Evolutionary conservation across 192 early-diverging fungal genomes (phyloP).

Genomic region (Mortierella alpina): DNA sequence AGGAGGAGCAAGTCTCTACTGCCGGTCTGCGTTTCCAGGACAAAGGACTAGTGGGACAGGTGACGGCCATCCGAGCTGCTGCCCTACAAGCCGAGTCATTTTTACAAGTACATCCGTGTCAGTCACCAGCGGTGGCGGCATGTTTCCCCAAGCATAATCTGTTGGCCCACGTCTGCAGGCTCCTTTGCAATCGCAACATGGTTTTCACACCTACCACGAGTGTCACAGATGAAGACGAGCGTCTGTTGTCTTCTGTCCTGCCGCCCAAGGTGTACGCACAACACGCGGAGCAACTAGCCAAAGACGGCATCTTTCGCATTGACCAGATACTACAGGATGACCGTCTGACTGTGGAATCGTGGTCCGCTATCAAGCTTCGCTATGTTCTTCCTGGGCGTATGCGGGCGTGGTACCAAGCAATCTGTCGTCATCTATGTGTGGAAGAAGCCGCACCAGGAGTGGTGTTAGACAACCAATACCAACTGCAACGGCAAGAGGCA

Average conservation of each 20-base stretch:
- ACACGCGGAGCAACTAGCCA: neutral
- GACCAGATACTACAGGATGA: neutral
- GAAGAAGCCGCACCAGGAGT: too few species aligned
- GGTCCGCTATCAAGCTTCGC: neutral
- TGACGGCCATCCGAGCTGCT: neutral
- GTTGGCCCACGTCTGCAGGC: constrained; percentile 8
- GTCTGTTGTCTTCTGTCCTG: neutral
- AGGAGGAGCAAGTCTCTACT: constrained; percentile 7
- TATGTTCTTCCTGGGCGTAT: too few species aligned
- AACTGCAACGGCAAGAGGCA: too few species aligned
- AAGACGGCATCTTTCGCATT: neutral
- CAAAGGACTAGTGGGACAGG: constrained; percentile 8
- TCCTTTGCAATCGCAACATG: neutral
- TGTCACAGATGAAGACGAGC: neutral
- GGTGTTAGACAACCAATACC: too few species aligned
- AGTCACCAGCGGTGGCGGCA: neutral
- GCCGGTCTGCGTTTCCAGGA: neutral
- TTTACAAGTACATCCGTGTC: neutral
- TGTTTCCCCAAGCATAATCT: constrained; percentile 6
- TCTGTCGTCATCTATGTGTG: too few species aligned
- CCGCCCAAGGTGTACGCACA: constrained; percentile 5
- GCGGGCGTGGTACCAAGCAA: too few species aligned
- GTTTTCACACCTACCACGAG: neutral
- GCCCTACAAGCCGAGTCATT: constrained; percentile 14
- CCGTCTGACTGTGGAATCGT: neutral